Conservation (phyloP, 2,329 filamentous ascomycete genomes). For the Rachicladosporium sp. region DNA sequence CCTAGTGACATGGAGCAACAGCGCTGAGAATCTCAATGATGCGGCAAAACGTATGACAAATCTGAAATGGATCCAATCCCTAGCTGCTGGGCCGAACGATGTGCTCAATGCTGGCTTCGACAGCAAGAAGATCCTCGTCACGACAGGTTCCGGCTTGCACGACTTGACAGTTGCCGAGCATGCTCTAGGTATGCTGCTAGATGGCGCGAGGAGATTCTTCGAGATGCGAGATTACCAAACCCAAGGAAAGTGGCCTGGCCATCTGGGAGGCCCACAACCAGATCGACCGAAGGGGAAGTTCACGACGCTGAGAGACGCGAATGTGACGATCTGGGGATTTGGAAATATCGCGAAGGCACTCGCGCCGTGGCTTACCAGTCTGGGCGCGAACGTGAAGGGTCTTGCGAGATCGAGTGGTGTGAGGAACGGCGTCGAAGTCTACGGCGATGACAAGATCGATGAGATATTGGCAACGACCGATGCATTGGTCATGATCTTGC, state of each 20-base stretch:
- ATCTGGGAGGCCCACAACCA: slow-evolving; percentile 50
- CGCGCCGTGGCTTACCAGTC: slow-evolving; percentile 39
- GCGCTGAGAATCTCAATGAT: slow-evolving; percentile 44
- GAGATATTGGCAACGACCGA: slow-evolving; percentile 46
- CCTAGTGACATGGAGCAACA: slow-evolving; percentile 52
- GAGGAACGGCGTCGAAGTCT: slow-evolving; percentile 46
- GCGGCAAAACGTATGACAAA: slow-evolving; percentile 44
- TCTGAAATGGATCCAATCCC: slow-evolving; percentile 53
- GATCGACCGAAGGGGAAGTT: slow-evolving; percentile 45
- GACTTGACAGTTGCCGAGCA: slow-evolving; percentile 55
- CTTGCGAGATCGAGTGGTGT: slow-evolving; percentile 46
- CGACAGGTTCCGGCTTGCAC: slow-evolving; percentile 52
- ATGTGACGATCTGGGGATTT: slow-evolving; percentile 51
- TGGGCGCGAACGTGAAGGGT: slow-evolving; percentile 48
- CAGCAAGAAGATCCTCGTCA: slow-evolving; percentile 36
- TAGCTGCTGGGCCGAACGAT: slow-evolving; percentile 55
- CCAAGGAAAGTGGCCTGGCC: slow-evolving; percentile 45
- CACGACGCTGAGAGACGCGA: slow-evolving; percentile 47
- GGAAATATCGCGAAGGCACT: slow-evolving; percentile 54
- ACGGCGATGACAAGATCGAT: slow-evolving; percentile 40
- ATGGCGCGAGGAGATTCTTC: slow-evolving; percentile 44
- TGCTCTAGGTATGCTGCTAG: slow-evolving; percentile 45
- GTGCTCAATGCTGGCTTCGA: slow-evolving; percentile 51
- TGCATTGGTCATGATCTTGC: slow-evolving; percentile 56
- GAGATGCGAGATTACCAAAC: slow-evolving; percentile 52